phyloP scores from a whole-genome alignment of 2,329 filamentous ascomycete species.

The Torrubiella hemipterigena region DNA sequence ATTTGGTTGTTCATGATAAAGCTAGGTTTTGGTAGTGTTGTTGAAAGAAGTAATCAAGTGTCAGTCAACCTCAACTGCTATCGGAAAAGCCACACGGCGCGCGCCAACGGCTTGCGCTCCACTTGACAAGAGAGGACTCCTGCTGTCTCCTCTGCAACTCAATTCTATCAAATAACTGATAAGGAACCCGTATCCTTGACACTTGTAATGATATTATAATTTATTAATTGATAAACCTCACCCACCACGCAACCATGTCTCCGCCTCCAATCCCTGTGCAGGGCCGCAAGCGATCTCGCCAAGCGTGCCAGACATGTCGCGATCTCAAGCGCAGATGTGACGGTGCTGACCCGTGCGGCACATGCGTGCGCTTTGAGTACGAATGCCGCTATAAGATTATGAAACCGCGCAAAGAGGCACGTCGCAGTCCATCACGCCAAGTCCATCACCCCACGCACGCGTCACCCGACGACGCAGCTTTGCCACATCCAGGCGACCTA shows the following conservation, averaged over 20 bases:
- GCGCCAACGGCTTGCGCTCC: too few relatives aligned
- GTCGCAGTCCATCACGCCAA: constrained; percentile 4
- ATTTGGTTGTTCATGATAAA: too few relatives aligned
- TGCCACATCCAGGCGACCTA: constrained; percentile 14
- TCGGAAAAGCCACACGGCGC: too few relatives aligned
- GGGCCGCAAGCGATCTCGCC: constrained; percentile 24
- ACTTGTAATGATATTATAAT: too few relatives aligned
- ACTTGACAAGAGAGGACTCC: too few relatives aligned
- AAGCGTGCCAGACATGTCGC: constrained; percentile 38
- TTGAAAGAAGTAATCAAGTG: too few relatives aligned
- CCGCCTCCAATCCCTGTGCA: too few relatives aligned
- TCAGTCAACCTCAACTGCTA: too few relatives aligned
- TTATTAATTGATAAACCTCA: not conserved
- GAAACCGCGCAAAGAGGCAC: constrained; percentile 6
- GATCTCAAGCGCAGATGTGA: constrained; percentile 45
- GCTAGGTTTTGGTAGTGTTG: too few relatives aligned
- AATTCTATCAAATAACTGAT: too few relatives aligned
- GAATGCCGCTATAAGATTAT: constrained; percentile 32
- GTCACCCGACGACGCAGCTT: constrained; percentile 7
- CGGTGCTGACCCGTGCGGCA: constrained; percentile 37
- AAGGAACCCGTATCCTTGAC: too few relatives aligned
- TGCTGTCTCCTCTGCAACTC: too few relatives aligned
- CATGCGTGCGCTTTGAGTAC: constrained; percentile 40
- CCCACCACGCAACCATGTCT: not conserved
- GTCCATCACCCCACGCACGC: constrained; percentile 1